These are phyloP conservation scores for Gonium pectorale DNA, from an alignment of 139 green algal genomes.

Conservation along the genomic window DNA sequence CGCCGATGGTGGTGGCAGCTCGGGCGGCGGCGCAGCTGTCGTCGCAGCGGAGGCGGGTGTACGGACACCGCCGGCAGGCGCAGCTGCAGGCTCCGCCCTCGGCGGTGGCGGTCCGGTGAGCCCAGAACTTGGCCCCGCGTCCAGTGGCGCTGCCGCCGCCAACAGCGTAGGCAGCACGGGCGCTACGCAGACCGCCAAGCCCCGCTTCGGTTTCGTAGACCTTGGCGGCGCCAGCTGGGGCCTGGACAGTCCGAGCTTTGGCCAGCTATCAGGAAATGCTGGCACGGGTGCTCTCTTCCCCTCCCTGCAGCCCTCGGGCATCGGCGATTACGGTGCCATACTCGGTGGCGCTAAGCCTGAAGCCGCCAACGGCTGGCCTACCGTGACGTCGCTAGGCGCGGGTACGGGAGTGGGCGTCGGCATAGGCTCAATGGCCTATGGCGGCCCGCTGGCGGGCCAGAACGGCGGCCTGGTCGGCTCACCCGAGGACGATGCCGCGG, in stretches of 20 bases:
- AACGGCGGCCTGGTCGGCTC: too few relatives aligned
- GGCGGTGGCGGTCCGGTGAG: too few relatives aligned
- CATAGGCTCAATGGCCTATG: too few relatives aligned
- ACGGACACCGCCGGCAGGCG: too few relatives aligned
- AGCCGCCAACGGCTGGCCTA: neutral
- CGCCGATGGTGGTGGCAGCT: too few relatives aligned
- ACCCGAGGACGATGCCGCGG: too few relatives aligned
- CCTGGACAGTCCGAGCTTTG: slow-evolving; percentile 35
- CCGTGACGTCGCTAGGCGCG: neutral
- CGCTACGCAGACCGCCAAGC: slow-evolving; percentile 11
- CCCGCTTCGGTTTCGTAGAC: slow-evolving; percentile 45
- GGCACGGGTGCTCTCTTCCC: slow-evolving; percentile 9
- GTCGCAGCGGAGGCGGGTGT: too few relatives aligned
- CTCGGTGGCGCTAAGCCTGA: neutral
- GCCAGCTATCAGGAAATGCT: too few relatives aligned
- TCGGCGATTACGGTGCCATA: slow-evolving; percentile 21
- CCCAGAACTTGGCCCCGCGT: too few relatives aligned
- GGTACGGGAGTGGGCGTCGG: neutral
- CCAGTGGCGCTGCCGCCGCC: neutral
- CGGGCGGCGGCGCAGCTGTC: too few relatives aligned
- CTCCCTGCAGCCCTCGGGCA: slow-evolving; percentile 2
- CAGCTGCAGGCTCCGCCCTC: too few relatives aligned
- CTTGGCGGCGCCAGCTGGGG: slow-evolving; percentile 45
- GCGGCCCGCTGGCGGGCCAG: too few relatives aligned
- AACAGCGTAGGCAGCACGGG: neutral